These are phyloP conservation scores for Trametopsis cervina DNA, from an alignment of 768 basidiomycete species.

Conservation along the genomic window DNA sequence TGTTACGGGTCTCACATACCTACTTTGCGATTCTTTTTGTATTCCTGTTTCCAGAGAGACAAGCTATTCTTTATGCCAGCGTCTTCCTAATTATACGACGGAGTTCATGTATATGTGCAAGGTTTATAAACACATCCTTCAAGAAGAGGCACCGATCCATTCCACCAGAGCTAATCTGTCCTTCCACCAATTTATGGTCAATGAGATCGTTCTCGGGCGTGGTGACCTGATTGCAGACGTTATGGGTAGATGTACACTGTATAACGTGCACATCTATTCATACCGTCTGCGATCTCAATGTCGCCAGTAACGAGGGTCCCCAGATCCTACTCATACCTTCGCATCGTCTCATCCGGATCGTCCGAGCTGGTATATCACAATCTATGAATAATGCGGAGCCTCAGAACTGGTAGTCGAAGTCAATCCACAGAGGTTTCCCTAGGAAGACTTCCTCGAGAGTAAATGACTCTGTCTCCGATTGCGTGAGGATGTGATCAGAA, in stretches of 20 bases:
- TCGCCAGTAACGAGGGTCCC: not conserved
- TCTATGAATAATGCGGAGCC: no score
- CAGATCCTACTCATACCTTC: not conserved
- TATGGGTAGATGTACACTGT: conserved; percentile 18
- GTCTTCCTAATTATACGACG: not conserved
- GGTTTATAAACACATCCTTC: no score
- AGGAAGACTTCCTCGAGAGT: conserved; percentile 45
- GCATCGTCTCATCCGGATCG: not conserved
- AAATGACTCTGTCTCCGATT: conserved; percentile 33
- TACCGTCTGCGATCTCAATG: not conserved
- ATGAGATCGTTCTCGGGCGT: not conserved
- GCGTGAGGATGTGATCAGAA: conserved; percentile 40
- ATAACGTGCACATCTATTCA: conserved; percentile 10
- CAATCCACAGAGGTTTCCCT: conserved; percentile 48
- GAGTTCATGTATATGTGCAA: no score
- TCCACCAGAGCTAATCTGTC: not conserved
- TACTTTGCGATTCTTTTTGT: no score
- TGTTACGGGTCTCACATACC: no score
- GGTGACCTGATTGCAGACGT: not conserved
- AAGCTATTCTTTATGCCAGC: not conserved
- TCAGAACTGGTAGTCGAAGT: conserved; percentile 34
- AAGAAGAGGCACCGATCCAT: not conserved
- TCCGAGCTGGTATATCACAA: not conserved
- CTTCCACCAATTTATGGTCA: not conserved
- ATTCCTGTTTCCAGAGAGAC: not conserved